phyloP scores from a whole-genome alignment of 2,329 filamentous ascomycete genomes.

The Claviceps spartinae region DNA sequence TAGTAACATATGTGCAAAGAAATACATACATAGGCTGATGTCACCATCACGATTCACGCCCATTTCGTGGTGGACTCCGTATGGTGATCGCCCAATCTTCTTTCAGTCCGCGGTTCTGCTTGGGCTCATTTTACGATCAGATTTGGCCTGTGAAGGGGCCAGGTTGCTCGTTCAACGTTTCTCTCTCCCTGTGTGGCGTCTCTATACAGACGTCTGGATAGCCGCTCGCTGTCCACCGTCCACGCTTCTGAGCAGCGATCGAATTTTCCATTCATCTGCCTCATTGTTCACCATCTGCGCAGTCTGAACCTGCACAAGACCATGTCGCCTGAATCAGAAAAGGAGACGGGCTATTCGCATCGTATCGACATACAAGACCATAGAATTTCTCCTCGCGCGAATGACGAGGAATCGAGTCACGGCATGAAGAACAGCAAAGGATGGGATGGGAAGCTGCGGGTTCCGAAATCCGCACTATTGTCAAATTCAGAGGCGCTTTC shows the following conservation, averaged over 20 bases:
- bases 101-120: background rate
- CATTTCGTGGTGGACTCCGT: no score
- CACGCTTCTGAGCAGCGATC: background rate
- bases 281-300: background rate
- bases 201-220: background rate
- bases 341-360: constrained; percentile 23
- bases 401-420: constrained; percentile 30
- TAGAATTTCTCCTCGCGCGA: constrained; percentile 20
- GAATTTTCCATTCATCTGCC: background rate
- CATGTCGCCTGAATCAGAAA: constrained; percentile 19
- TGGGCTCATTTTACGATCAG: no score
- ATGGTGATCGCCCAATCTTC: background rate
- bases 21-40: no score
- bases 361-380: constrained; percentile 39
- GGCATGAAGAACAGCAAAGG: constrained; percentile 49
- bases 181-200: background rate
- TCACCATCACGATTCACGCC: no score
- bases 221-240: background rate
- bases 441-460: constrained; percentile 72
- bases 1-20: no score
- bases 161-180: background rate
- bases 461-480: constrained; percentile 49
- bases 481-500: constrained; percentile 70
- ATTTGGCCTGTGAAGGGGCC: background rate
- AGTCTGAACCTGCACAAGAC: background rate